Percentiles rank a stretch among this genome's conserved stretches.
Evolutionary conservation across 1,284 basidiomycete species (phyloP).

Genomic region (Polyporus tsugae): DNA sequence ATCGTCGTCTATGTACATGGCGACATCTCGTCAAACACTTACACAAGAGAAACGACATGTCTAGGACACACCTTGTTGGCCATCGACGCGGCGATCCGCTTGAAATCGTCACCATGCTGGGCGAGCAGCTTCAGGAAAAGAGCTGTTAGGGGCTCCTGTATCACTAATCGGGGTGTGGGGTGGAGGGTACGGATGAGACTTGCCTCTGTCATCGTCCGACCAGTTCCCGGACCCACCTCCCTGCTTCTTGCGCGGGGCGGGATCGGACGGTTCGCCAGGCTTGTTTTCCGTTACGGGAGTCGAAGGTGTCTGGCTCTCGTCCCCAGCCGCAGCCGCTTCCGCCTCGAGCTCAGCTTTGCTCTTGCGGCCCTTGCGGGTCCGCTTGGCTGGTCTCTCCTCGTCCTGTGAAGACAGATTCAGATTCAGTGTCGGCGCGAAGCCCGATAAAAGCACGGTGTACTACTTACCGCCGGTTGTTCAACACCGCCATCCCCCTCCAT

Average conservation of each 20-base stretch:
- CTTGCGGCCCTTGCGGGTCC: constrained; percentile 43
- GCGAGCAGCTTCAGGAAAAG: constrained; percentile 71
- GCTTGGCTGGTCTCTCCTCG: constrained; percentile 43
- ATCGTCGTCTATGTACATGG: constrained; percentile 63
- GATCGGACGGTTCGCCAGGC: constrained; percentile 43
- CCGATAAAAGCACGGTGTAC: background rate
- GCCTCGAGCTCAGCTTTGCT: constrained; percentile 31
- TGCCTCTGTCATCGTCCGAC: constrained; percentile 70
- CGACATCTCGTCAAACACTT: background rate
- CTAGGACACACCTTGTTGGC: constrained; percentile 66
- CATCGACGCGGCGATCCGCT: constrained; percentile 77
- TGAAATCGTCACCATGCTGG: constrained; percentile 79
- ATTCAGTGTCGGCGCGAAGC: background rate
- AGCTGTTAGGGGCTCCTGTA: constrained; percentile 48
- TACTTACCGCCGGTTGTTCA: constrained; percentile 47
- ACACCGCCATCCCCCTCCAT: constrained; percentile 43
- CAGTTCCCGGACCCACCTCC: constrained; percentile 46
- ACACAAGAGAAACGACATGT: background rate
- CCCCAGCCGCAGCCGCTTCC: constrained; percentile 18
- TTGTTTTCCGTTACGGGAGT: constrained; percentile 36
- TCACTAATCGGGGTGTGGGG: constrained; percentile 54
- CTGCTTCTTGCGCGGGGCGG: constrained; percentile 45
- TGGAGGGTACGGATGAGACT: constrained; percentile 38
- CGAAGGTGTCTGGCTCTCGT: constrained; percentile 13
- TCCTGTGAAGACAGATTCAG: constrained; percentile 30